These are phyloP conservation scores for Coemansia sp. DNA, from an alignment of 192 early-diverging fungal genomes.

Conservation along the genomic window DNA sequence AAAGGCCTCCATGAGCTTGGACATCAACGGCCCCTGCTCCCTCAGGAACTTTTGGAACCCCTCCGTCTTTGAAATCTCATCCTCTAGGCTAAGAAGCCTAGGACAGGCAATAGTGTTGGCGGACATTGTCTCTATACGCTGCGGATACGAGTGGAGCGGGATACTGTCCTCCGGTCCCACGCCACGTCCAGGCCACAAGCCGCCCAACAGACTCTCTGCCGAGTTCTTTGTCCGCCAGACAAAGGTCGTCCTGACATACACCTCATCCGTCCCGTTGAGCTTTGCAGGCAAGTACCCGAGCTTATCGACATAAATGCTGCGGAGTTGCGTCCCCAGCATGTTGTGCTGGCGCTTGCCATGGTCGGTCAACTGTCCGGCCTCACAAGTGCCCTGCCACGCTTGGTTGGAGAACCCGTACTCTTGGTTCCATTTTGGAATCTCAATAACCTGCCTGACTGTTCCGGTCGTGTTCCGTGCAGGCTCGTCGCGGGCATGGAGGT, in stretches of 20 bases:
- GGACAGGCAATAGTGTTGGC: slow-evolving; percentile 46
- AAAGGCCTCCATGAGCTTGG: slow-evolving; percentile 25
- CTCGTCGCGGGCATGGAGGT: slow-evolving; percentile 23
- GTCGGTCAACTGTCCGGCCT: slow-evolving; percentile 57
- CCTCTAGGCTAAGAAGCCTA: background rate
- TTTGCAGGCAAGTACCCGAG: slow-evolving; percentile 33
- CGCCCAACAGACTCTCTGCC: slow-evolving; percentile 45
- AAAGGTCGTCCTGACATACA: slow-evolving; percentile 58
- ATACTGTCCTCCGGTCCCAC: slow-evolving; percentile 13
- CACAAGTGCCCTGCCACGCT: slow-evolving; percentile 46
- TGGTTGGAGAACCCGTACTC: slow-evolving; percentile 34
- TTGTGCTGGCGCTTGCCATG: slow-evolving; percentile 51
- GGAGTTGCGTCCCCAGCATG: slow-evolving; percentile 36
- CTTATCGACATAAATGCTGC: slow-evolving; percentile 51
- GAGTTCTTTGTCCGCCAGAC: slow-evolving; percentile 57
- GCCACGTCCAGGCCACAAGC: slow-evolving; percentile 39
- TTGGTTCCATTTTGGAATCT: slow-evolving; percentile 37
- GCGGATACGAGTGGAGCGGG: slow-evolving; percentile 46
- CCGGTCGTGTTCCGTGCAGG: slow-evolving; percentile 31
- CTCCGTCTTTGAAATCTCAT: slow-evolving; percentile 2
- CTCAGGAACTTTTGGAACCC: slow-evolving; percentile 32
- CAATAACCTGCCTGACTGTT: slow-evolving; percentile 28
- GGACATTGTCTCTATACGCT: slow-evolving; percentile 46
- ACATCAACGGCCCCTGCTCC: slow-evolving; percentile 32
- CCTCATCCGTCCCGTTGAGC: slow-evolving; percentile 22